Evolutionary conservation across 139 green algal genomes (phyloP).

Genomic region (Eudorina sp.): DNA sequence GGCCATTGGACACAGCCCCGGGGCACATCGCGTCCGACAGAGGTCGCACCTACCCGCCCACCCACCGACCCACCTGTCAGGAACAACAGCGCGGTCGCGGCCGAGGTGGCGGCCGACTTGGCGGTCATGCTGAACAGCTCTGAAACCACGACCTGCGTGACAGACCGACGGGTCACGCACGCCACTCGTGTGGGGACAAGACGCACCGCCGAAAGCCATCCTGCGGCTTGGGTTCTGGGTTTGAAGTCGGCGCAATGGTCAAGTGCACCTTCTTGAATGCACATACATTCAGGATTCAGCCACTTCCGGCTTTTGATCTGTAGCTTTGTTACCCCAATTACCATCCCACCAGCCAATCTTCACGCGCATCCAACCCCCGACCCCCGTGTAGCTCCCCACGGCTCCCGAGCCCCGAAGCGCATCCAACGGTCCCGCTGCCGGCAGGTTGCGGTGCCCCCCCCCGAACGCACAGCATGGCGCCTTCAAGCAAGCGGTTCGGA

Average conservation of each 20-base stretch:
- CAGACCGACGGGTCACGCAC: neutral
- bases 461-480: no score
- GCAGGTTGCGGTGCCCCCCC: neutral
- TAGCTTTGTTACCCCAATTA: no score
- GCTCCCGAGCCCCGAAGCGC: neutral
- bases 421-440: neutral
- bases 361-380: neutral
- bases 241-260: neutral
- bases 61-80: conserved; percentile 57
- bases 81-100: conserved; percentile 79
- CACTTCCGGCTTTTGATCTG: no score
- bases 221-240: neutral
- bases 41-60: neutral
- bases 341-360: no score
- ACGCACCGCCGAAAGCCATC: neutral
- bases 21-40: no score
- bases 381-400: neutral
- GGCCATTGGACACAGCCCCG: no score
- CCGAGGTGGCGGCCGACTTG: conserved; percentile 73
- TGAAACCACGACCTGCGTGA: conserved; percentile 77
- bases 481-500: no score
- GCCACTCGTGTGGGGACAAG: neutral
- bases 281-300: neutral
- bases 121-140: conserved; percentile 84
- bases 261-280: neutral